A percentile compares a stretch with the other conserved stretches of the same genome.
Conservation (phyloP, 2,329 filamentous ascomycete genomes). For the Ciborinia camelliae region DNA sequence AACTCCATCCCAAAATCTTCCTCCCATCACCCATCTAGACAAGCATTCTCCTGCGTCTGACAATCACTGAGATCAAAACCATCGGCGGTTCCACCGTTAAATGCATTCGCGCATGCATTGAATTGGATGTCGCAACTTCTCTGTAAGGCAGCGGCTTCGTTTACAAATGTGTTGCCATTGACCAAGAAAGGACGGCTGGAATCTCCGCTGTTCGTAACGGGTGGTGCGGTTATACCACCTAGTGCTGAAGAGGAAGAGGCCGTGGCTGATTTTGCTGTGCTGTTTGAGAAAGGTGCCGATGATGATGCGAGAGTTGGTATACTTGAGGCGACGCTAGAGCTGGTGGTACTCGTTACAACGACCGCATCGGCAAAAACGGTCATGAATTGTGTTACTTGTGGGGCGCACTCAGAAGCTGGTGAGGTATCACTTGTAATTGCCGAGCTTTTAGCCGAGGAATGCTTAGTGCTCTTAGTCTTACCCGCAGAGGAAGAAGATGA, state of each 20-base stretch:
- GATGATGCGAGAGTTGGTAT: neutral
- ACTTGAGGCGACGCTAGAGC: neutral
- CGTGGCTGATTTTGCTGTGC: neutral
- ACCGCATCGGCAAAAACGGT: neutral
- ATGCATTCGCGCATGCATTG: constrained; percentile 56
- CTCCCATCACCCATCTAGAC: constrained; percentile 8
- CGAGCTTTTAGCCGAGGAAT: neutral
- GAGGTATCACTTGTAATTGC: neutral
- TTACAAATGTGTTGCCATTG: constrained; percentile 55
- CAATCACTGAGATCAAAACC: constrained; percentile 30
- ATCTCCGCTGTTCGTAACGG: constrained; percentile 49
- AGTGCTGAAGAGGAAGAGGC: constrained; percentile 34
- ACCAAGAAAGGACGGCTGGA: constrained; percentile 51
- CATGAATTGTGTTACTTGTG: neutral
- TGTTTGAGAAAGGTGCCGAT: neutral
- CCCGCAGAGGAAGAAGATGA: neutral
- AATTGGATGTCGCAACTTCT: constrained; percentile 62
- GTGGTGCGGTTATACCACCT: constrained; percentile 49
- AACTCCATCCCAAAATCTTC: too few relatives aligned
- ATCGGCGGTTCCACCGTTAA: constrained; percentile 46
- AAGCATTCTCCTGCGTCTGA: constrained; percentile 27
- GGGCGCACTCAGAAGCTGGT: neutral
- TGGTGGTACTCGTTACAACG: neutral
- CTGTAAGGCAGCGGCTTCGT: constrained; percentile 52
- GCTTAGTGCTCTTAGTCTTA: neutral